phyloP scores from a whole-genome alignment of 495 filamentous ascomycete genomes.

The Neurospora sp. region DNA sequence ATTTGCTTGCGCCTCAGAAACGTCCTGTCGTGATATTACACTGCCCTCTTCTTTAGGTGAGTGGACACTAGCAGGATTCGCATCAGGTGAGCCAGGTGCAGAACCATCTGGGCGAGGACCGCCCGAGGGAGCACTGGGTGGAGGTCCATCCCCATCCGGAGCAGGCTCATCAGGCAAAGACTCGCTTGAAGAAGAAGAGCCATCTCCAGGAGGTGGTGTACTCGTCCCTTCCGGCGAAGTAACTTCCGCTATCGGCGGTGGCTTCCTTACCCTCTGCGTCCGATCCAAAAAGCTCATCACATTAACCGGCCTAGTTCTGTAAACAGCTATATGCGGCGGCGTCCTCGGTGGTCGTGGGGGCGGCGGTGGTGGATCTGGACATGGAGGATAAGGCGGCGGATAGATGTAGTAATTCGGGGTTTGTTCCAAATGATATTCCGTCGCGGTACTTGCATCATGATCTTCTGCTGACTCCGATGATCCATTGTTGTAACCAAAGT shows the following conservation, averaged over 20 bases:
- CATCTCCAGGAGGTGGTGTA: background rate
- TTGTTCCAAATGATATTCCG: background rate
- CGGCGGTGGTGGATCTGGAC: background rate
- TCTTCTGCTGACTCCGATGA: background rate
- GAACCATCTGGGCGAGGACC: background rate
- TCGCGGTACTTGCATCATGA: background rate
- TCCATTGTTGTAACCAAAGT: background rate
- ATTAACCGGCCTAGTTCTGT: background rate
- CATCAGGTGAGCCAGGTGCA: background rate
- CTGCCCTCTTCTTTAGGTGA: background rate
- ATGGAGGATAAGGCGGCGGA: background rate
- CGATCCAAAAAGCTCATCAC: background rate
- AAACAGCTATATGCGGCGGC: background rate
- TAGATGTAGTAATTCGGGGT: background rate
- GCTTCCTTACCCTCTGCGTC: background rate
- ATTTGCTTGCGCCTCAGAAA: background rate
- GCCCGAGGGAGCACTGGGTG: background rate
- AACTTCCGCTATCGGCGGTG: background rate
- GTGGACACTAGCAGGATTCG: background rate
- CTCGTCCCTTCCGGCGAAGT: background rate
- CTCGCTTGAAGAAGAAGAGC: background rate
- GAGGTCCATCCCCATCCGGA: background rate
- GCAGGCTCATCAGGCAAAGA: background rate
- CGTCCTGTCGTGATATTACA: background rate
- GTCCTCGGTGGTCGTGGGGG: background rate